Conservation (phyloP, 768 basidiomycete species). For the Erythrobasidium yunnanense region DNA sequence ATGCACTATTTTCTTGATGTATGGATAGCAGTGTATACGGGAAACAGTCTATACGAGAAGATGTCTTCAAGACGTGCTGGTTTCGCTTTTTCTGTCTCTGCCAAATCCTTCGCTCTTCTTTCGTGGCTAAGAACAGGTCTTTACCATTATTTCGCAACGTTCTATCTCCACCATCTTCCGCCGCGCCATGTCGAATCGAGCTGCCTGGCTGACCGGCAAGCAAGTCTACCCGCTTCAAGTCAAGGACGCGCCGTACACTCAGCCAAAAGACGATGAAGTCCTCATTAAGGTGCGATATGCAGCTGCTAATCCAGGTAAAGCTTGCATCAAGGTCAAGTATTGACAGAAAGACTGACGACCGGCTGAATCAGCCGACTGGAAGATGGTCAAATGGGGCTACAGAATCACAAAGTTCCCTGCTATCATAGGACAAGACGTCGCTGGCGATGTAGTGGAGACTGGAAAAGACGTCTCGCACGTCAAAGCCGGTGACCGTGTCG, state of each 20-base stretch:
- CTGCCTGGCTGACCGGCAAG: slow-evolving; percentile 8
- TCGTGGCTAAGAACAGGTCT: no score
- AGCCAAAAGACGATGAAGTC: slow-evolving; percentile 3
- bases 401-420: slow-evolving; percentile 42
- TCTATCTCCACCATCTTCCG: no score
- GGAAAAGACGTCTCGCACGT: slow-evolving; percentile 50
- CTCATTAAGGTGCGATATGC: slow-evolving; percentile 17
- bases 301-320: slow-evolving; percentile 21
- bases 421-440: slow-evolving; percentile 48
- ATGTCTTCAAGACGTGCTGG: no score
- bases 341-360: neutral
- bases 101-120: no score
- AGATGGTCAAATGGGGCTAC: slow-evolving; percentile 19
- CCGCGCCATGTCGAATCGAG: slow-evolving; percentile 5
- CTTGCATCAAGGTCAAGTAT: neutral
- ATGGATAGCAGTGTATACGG: no score
- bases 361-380: slow-evolving; percentile 20
- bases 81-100: no score
- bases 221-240: slow-evolving; percentile 14
- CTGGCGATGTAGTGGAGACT: slow-evolving; percentile 50
- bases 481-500: slow-evolving; percentile 49
- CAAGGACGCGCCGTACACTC: slow-evolving; percentile 1
- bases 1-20: no score
- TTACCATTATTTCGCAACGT: no score
- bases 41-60: no score